Base-by-base conservation (phyloP, 2,329 filamentous ascomycete species). In the Teratosphaeriaceae sp. region DNA sequence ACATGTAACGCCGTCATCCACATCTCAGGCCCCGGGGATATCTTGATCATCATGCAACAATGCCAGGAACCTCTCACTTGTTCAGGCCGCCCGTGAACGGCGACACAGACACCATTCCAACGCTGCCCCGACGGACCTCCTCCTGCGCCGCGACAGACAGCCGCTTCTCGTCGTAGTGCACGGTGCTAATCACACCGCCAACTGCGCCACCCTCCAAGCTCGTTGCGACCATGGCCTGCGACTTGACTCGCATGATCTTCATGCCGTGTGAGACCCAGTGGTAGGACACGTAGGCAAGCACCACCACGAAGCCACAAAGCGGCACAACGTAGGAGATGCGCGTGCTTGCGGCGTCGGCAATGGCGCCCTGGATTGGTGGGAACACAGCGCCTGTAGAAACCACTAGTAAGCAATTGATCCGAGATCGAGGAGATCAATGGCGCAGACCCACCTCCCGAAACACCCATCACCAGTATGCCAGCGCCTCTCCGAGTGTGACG, bases 301-400 rank as follows among this genome's bases (percentile, higher is more conserved):
- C 69, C 34, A 65, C 63, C 24, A 65, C 43, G 54, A 71, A 71
- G 18, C 67, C 68, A 40, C 67, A 59, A 12, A 70, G 56, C 4
- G 69, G 68, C 1, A 70, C 67, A 19, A 71, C 42, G 54, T 70
- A 71, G 12, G 65, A 69, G 54, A 68, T 66, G 5, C 65, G 53
- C 20, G 65, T 70, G 42, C 52, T 57, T 33, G 55, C 62, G 5
- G 62, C 51, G 47, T 68, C 65, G 33, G 66, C 67, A 34, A 69
- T 58, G 40, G 61, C 63, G 43, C 60, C 62, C 46, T 62, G 60
- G 41, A 64, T 62, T 3, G 61, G 61, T 16, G 60, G 57, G 50
- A 65, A 64, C 36, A 63, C 59, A 15, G 59, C 59, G 18, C 56
- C 31, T 34, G 31, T 12, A 13, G n/a, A n/a, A n/a, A 34, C 15